Evolutionary conservation across 2,329 filamentous ascomycete genomes (phyloP).

Genomic region (Macrophomina pseudophaseolina): DNA sequence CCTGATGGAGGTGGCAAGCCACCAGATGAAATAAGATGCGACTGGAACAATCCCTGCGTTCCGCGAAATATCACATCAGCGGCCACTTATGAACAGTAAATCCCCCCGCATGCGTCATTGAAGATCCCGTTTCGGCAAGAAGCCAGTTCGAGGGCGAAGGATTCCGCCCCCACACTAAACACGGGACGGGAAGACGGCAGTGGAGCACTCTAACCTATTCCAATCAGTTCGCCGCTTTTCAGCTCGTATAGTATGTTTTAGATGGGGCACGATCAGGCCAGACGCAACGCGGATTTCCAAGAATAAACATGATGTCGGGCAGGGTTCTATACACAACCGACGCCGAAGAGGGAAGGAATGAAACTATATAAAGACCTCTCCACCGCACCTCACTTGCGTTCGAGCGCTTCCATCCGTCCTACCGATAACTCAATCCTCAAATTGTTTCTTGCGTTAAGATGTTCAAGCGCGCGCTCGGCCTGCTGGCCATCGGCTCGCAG

Average conservation of each 20-base stretch:
- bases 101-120: neutral
- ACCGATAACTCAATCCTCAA: no score
- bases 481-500: neutral
- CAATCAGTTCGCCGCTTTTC: neutral
- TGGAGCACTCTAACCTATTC: neutral
- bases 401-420: neutral
- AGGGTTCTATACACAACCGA: neutral
- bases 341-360: neutral
- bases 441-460: neutral
- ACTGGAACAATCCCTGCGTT: no score
- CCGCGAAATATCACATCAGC: no score
- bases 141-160: neutral
- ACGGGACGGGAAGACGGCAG: neutral
- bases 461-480: neutral
- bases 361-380: neutral
- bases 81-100: no score
- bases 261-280: neutral
- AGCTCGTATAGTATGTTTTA: neutral
- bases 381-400: neutral
- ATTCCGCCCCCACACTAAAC: conserved; percentile 15
- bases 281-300: neutral
- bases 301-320: neutral
- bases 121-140: neutral
- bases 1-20: no score
- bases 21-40: no score